Evolutionary conservation across 495 filamentous ascomycete species (phyloP), one percentile per base, ranked within the genome.

Genomic region (Mytilinidion resinicola): DNA sequence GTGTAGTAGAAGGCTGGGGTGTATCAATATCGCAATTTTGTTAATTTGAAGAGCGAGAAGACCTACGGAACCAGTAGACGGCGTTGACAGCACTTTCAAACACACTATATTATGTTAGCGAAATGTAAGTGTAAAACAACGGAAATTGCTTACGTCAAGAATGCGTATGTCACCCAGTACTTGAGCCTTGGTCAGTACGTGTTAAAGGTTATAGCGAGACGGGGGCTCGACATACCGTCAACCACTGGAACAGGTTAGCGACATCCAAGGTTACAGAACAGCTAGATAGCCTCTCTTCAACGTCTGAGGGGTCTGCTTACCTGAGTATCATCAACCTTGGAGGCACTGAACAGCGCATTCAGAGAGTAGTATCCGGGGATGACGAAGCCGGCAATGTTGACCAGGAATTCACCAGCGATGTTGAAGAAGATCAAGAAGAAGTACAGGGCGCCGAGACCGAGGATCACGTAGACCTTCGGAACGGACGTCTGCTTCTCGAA

Each of bases 361-460:
- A 99, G 78, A 37, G 91, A 96, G 73, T 96, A 99, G 79, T 99
- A 99, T 56, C 86, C 91, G 48, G 93, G 93, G 60, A 99, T 79
- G 51, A 91, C 72, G 71, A 97, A 99, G 53, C 93, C 93, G 53
- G 95, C 95, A 61, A 95, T 77, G 77, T 99, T 99, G 70, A 95
- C 93, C 62, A 99, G 83, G 72, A 97, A 87, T 73, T 93, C 89
- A 68, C 93, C 92, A 60, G 90, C 93, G 65, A 96, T 91, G 82
- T 99, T 99, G 82, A 99, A 95, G 81, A 97, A 87, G 76, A 97
- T 88, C 15, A 99, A 82, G 82, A 96, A 96, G 81, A 96, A 91
- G 81, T 99, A 99, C 66, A 95, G 79, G 49, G 84, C 85, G 48
- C 73, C 81, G 34, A 96, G 73, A 63, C 93, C 93, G 49, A 96